phyloP scores from a whole-genome alignment of 495 filamentous ascomycete species.

The Amphirosellinia nigrospora region DNA sequence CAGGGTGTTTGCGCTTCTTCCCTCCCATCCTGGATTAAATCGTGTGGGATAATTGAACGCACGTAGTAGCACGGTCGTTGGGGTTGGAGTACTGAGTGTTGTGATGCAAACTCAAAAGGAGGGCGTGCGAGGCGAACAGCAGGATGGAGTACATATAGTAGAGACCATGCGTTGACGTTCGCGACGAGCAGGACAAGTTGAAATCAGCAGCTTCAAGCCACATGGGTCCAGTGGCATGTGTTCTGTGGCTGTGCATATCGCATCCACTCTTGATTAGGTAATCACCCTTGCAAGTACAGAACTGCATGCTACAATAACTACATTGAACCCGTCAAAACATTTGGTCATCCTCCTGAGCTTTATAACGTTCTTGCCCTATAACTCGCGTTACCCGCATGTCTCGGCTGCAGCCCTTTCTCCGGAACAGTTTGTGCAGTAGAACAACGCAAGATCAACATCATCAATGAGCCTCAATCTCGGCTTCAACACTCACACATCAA shows the following conservation, averaged over 20 bases:
- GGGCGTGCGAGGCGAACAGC: neutral
- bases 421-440: neutral
- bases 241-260: conserved; percentile 10
- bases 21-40: conserved; percentile 61
- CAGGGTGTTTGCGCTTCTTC: conserved; percentile 85
- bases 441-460: neutral
- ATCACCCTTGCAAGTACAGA: no score
- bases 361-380: neutral
- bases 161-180: conserved; percentile 14
- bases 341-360: neutral
- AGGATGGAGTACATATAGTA: conserved; percentile 4
- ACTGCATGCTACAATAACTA: neutral
- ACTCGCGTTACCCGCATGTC: neutral
- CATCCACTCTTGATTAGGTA: neutral
- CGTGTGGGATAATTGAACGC: neutral
- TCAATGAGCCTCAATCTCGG: neutral
- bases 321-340: neutral
- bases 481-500: neutral
- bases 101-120: neutral
- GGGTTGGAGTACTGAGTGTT: neutral
- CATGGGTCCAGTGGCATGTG: neutral
- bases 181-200: conserved; percentile 11
- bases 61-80: neutral
- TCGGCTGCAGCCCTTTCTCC: no score
- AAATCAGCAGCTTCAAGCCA: conserved; percentile 14